Conservation (phyloP, 2,329 filamentous ascomycete species). For the Sporothrix dimorphospora region DNA sequence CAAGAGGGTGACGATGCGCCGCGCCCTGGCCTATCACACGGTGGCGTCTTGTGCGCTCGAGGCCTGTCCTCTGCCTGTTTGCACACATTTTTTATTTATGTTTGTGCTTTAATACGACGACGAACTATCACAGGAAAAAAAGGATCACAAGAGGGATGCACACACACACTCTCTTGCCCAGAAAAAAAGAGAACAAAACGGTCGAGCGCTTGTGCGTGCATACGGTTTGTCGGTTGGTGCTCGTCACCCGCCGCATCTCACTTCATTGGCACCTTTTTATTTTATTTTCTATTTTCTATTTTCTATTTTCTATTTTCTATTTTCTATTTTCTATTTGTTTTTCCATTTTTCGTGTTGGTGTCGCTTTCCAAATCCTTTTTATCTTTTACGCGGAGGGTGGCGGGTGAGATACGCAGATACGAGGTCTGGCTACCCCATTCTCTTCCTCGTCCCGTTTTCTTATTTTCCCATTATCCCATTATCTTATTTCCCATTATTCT, state of each 20-base stretch:
- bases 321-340: neutral
- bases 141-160: neutral
- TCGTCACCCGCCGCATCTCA: slow-evolving; percentile 2
- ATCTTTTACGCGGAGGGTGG: slow-evolving; percentile 8
- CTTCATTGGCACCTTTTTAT: neutral
- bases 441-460: neutral
- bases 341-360: neutral
- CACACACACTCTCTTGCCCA: neutral
- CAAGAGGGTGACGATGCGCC: neutral
- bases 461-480: neutral
- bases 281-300: neutral
- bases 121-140: neutral
- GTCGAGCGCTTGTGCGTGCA: slow-evolving; percentile 24
- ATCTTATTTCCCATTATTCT: neutral
- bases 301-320: no score
- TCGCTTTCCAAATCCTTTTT: neutral
- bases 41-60: neutral
- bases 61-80: neutral
- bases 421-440: slow-evolving; percentile 13
- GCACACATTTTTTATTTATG: neutral
- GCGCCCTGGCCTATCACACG: slow-evolving; percentile 13
- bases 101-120: neutral
- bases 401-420: slow-evolving; percentile 27
- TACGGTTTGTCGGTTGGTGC: slow-evolving; percentile 8
- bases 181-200: slow-evolving; percentile 13